Percentiles rank a stretch among this genome's conserved stretches.
Evolutionary conservation across 164 flowering plant species (phyloP).

Genomic region (grape (Vitis vinifera)): DNA sequence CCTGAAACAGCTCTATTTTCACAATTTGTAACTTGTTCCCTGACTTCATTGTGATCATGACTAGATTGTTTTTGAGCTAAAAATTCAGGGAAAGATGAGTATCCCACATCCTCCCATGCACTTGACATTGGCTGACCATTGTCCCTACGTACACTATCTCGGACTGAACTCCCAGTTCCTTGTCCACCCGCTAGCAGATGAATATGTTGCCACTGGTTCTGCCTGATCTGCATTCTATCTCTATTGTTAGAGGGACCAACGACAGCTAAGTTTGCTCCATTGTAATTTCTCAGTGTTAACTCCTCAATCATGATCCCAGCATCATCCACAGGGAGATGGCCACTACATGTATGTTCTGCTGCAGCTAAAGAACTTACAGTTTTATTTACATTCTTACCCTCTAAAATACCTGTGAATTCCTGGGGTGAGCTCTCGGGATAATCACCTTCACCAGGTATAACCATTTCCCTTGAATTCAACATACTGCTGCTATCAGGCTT

Average conservation of each 20-base stretch:
- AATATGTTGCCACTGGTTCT: conserved; percentile 49
- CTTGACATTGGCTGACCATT: conserved; percentile 20
- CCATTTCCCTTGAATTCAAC: conserved; percentile 40
- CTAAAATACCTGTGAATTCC: conserved; percentile 33
- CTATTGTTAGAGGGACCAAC: conserved; percentile 45
- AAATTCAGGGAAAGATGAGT: conserved; percentile 25
- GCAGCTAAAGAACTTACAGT: conserved; percentile 20
- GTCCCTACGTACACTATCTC: conserved; percentile 23
- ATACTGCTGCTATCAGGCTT: conserved; percentile 29
- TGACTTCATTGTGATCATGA: conserved; percentile 17
- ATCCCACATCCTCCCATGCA: conserved; percentile 30
- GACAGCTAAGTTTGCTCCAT: conserved; percentile 32
- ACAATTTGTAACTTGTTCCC: conserved; percentile 21
- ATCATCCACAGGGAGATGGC: conserved; percentile 36
- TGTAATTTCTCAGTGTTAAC: conserved; percentile 53
- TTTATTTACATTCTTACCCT: conserved; percentile 36
- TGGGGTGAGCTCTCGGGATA: conserved; percentile 39
- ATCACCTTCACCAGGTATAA: conserved; percentile 36
- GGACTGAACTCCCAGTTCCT: conserved; percentile 31
- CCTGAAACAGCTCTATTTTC: conserved; percentile 23
- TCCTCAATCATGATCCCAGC: conserved; percentile 65
- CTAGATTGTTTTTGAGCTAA: conserved; percentile 29
- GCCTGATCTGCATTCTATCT: conserved; percentile 30
- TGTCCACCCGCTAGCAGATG: conserved; percentile 49
- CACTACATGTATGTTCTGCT: conserved; percentile 33